Evolutionary conservation across 345 rosid species (phyloP).

Genomic region (Melaleuca quinquenervia): DNA sequence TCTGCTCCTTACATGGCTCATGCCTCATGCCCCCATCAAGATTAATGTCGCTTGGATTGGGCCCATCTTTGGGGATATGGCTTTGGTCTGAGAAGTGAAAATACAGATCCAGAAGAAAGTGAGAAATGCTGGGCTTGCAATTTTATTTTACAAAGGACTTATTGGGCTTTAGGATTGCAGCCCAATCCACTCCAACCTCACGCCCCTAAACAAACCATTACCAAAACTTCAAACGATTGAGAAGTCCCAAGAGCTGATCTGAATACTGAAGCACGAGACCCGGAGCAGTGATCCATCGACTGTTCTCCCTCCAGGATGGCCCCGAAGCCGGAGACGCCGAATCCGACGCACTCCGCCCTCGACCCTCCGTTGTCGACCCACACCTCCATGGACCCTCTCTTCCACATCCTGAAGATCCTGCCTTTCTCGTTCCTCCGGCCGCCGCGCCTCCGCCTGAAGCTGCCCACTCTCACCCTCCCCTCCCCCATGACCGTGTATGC

Average conservation of each 20-base stretch:
- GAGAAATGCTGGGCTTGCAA: neutral
- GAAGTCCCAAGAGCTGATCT: neutral
- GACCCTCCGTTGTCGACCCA: neutral
- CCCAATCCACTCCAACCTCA: neutral
- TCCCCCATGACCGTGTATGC: constrained; percentile 84
- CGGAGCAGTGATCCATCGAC: neutral
- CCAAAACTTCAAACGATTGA: neutral
- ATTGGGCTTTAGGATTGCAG: neutral
- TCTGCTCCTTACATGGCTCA: too few species aligned
- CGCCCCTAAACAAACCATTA: neutral
- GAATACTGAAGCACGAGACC: neutral
- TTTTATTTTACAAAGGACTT: rapidly evolving
- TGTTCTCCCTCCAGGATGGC: constrained; percentile 1
- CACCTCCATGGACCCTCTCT: constrained; percentile 52
- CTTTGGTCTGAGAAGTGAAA: neutral
- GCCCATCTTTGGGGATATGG: neutral
- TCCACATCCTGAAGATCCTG: constrained; percentile 42
- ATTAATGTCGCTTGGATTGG: neutral
- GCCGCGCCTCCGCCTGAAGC: constrained; percentile 86
- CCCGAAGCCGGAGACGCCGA: constrained; percentile 6
- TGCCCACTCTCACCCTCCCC: constrained; percentile 74
- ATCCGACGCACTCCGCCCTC: neutral
- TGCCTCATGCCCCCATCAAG: neutral
- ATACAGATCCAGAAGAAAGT: neutral
- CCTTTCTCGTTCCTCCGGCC: constrained; percentile 73